Evolutionary conservation across 2,329 filamentous ascomycete species (phyloP), one percentile per base, ranked within the genome.

Genomic region (Diplodia scrobiculata): DNA sequence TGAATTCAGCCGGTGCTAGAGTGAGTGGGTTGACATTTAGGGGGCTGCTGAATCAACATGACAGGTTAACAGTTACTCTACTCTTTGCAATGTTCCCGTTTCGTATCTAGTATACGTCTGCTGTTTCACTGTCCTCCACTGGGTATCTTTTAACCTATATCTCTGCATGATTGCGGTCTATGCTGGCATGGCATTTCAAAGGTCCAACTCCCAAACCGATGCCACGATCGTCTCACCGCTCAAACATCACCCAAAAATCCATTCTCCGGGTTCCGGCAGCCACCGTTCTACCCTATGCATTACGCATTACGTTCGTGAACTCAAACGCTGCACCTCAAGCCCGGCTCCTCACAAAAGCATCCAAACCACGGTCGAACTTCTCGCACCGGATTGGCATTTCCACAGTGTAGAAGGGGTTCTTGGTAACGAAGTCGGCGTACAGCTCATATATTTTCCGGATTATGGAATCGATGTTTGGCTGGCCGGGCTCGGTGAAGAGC

Each of bases 371-470:
- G 77, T 99, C 95, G 81, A 97, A 99, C 72, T 92, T 90, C 75
- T 98, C 95, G 79, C 95, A 97, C 68, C 95, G 85, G 64, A 99
- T 87, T 6, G 95, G 95, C 93, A 98, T 99, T 81, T 99, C 95
- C 66, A 97, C 84, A 74, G 95, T 93, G 80, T 98, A 98, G 76
- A 99, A 99, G 0, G 95, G 95, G 78, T 99, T 99, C 84, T 98
- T 99, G 92, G 97, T 98, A 71, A 99, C 95, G 77, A 91, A 98
- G 79, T 99, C 95, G 60, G 91, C 86, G 81, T 98, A 99, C 63
- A 98, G 81, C 77, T 98, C 95, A 77, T 99, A 98, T 72, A 97
- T 89, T 77, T 87, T 90, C 75, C 87, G 85, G 71, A 97, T 88
- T 52, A 94, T 89, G 13, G 87, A 84, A 72, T 98, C 95, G 47